Evolutionary conservation across 75 land plant species (phyloP).

Genomic region (Picea glauca): DNA sequence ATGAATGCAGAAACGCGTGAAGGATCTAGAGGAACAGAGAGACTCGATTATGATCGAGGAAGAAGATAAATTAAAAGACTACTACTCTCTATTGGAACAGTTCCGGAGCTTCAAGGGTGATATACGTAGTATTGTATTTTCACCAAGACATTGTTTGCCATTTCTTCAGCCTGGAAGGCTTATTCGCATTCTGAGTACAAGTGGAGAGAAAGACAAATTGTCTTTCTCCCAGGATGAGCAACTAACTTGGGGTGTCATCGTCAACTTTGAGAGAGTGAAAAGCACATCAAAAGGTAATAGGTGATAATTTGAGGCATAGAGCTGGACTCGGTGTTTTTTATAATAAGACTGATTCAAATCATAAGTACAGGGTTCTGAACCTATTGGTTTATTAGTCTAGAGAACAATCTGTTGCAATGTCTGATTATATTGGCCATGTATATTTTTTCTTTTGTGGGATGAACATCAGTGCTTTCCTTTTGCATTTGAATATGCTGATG

Average conservation of each 20-base stretch:
- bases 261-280: conserved; percentile 75
- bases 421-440: background rate
- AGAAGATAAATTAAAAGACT: conserved; percentile 76
- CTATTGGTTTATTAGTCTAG: too few relatives aligned
- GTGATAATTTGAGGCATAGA: background rate
- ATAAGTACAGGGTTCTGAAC: too few relatives aligned
- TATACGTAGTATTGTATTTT: conserved; percentile 64
- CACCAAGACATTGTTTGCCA: conserved; percentile 84
- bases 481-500: conserved; percentile 1
- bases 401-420: background rate
- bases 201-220: conserved; percentile 32
- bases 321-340: background rate
- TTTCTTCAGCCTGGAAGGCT: conserved; percentile 83
- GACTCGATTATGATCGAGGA: conserved; percentile 83
- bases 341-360: too few relatives aligned
- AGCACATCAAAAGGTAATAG: conserved; percentile 42
- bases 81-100: conserved; percentile 68
- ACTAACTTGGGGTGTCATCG: conserved; percentile 84
- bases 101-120: conserved; percentile 61
- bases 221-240: conserved; percentile 40
- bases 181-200: conserved; percentile 44
- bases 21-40: conserved; percentile 74
- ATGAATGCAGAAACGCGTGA: conserved; percentile 66
- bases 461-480: background rate
- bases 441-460: background rate